Evolutionary conservation across 129 eudicot genomes (phyloP).

Genomic region (Erigeron canadensis): DNA sequence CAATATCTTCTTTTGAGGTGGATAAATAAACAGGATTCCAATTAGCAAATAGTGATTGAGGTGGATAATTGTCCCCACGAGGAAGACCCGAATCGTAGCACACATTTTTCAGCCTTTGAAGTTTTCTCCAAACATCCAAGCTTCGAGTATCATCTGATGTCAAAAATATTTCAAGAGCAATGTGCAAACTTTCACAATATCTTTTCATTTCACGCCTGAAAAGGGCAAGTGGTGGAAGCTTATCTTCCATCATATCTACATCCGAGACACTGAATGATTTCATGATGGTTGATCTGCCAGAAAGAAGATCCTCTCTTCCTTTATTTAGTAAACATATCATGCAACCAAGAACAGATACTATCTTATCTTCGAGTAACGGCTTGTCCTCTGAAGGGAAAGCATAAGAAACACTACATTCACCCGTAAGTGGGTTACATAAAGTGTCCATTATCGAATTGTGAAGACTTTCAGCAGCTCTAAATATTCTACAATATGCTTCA

Average conservation of each 20-base stretch:
- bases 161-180: slow-evolving; percentile 80
- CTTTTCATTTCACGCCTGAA: slow-evolving; percentile 89
- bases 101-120: slow-evolving; percentile 71
- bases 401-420: slow-evolving; percentile 90
- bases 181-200: slow-evolving; percentile 92
- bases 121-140: slow-evolving; percentile 78
- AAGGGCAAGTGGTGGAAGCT: slow-evolving; percentile 84
- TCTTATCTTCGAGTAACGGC: slow-evolving; percentile 81
- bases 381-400: slow-evolving; percentile 78
- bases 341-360: slow-evolving; percentile 96
- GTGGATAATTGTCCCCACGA: slow-evolving; percentile 66
- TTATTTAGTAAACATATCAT: slow-evolving; percentile 89
- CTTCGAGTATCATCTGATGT: slow-evolving; percentile 66
- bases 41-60: slow-evolving; percentile 77
- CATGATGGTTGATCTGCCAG: slow-evolving; percentile 74
- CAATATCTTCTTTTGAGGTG: slow-evolving; percentile 55
- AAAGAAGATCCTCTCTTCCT: slow-evolving; percentile 87
- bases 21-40: slow-evolving; percentile 84
- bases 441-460: slow-evolving; percentile 85
- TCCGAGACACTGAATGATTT: slow-evolving; percentile 53
- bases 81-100: slow-evolving; percentile 94
- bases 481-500: slow-evolving; percentile 96
- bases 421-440: slow-evolving; percentile 84
- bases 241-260: slow-evolving; percentile 57
- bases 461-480: slow-evolving; percentile 86